Evolutionary conservation across 495 filamentous ascomycete species (phyloP), one percentile per base, ranked within the genome.

Genomic region (Aspergillus panamensis): DNA sequence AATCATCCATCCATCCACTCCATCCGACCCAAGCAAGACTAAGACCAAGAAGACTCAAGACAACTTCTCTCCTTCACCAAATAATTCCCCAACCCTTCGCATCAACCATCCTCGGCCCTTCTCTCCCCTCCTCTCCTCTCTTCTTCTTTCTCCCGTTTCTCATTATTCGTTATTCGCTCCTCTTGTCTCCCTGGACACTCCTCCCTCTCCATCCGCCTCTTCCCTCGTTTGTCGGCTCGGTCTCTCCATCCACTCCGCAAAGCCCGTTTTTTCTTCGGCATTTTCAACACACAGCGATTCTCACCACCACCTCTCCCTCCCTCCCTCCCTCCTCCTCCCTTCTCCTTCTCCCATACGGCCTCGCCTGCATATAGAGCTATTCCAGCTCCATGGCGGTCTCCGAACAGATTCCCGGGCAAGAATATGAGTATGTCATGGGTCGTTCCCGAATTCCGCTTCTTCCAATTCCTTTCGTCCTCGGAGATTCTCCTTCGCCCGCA

Each of bases 351-450:
- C 21, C 60, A 32, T 52, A 62, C 59, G 54, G 62, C 67, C 57
- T 63, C 63, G 61, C 68, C 71, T 73, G 66, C 66, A 64, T 62
- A 66, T 68, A 60, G 69, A 73, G 67, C 70, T 71, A 66, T 61
- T 53, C 57, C 59, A 72, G 73, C 70, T 75, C 67, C 61, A 79
- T 79, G 76, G 76, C 73, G 66, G 49, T 55, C 40, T 49, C 73
- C 57, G 70, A 77, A 32, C 70, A 77, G 32, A 60, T 73, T 30
- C 66, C 69, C 44, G 74, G 57, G 54, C 57, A 71, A 57, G 76
- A 79, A 70, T 79, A 65, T 61, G 76, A 79, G 76, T 79, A 75
- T 55, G 76, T 75, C 17, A 21, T 58, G 25, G 21, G 45, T 40
- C 31, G 33, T 39, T 40, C 32, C 48, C 31, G 14, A 17, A 8